phyloP scores from a whole-genome alignment of 225 moss, liverwort and hornwort genomes.

The Pleurozium schreberi region DNA sequence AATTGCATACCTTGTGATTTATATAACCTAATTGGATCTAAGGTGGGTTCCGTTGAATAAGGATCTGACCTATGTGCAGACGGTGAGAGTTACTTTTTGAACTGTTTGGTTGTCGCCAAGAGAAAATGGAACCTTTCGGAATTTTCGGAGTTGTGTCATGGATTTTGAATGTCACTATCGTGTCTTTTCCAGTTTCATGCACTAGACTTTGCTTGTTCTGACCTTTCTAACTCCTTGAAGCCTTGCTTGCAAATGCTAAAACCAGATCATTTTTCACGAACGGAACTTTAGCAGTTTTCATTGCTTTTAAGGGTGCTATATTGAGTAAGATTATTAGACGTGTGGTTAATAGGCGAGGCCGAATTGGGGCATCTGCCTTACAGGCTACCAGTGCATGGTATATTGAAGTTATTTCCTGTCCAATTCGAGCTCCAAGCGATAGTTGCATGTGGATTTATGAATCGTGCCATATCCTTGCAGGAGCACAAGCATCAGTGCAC shows the following conservation, averaged over 20 bases:
- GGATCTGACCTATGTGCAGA: background rate
- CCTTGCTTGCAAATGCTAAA: background rate
- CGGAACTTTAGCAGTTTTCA: background rate
- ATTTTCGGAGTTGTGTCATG: background rate
- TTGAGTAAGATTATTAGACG: background rate
- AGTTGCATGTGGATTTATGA: background rate
- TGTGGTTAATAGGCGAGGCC: background rate
- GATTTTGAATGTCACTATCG: background rate
- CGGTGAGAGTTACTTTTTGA: background rate
- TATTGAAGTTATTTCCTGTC: background rate
- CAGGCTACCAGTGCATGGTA: background rate
- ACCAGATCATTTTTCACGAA: background rate
- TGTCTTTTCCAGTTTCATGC: background rate
- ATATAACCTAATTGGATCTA: background rate
- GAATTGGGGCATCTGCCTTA: background rate
- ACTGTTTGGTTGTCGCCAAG: background rate
- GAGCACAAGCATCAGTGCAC: conserved; percentile 63
- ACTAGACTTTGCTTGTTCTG: background rate
- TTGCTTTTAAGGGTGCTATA: background rate
- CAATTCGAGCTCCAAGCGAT: background rate
- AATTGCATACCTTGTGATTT: background rate
- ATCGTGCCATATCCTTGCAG: conserved; percentile 11
- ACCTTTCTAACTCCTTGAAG: background rate
- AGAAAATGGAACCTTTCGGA: background rate
- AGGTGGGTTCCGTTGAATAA: background rate